phyloP scores from a whole-genome alignment of 2,329 filamentous ascomycete genomes.

The Trichoderma sp. region DNA sequence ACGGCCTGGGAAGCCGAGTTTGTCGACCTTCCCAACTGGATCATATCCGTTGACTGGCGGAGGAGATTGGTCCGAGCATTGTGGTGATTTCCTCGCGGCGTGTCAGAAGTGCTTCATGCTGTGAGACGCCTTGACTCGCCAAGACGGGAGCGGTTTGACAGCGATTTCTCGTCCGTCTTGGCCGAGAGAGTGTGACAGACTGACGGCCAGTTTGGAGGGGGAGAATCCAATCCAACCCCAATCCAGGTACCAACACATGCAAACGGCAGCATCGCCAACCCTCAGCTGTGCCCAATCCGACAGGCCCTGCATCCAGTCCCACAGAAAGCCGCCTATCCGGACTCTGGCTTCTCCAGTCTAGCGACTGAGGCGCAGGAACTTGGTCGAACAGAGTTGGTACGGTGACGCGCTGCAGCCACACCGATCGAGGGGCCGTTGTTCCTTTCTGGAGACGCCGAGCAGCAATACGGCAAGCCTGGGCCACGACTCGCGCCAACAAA shows the following conservation, averaged over 20 bases:
- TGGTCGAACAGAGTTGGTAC: background rate
- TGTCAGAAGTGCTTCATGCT: background rate
- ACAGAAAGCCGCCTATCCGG: conserved; percentile 14
- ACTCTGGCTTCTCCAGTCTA: background rate
- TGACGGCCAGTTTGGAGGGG: background rate
- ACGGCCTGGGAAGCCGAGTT: conserved; percentile 2
- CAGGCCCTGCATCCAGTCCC: background rate
- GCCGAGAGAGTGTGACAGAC: background rate
- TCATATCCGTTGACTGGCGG: background rate
- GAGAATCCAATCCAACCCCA: background rate
- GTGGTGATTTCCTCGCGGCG: background rate
- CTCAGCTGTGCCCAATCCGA: background rate
- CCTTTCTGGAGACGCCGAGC: background rate
- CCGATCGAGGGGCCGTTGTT: background rate
- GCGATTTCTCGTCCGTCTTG: background rate
- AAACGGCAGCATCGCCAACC: background rate
- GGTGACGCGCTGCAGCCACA: conserved; percentile 11
- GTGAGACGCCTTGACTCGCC: background rate
- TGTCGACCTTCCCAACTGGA: conserved; percentile 8
- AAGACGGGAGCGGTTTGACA: background rate
- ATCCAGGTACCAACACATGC: background rate
- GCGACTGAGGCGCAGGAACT: conserved; percentile 10
- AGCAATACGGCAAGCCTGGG: background rate
- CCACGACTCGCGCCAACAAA: background rate
- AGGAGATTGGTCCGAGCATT: background rate